Evolutionary conservation across 2,329 filamentous ascomycete genomes (phyloP).

Genomic region (Boeremia exigua): DNA sequence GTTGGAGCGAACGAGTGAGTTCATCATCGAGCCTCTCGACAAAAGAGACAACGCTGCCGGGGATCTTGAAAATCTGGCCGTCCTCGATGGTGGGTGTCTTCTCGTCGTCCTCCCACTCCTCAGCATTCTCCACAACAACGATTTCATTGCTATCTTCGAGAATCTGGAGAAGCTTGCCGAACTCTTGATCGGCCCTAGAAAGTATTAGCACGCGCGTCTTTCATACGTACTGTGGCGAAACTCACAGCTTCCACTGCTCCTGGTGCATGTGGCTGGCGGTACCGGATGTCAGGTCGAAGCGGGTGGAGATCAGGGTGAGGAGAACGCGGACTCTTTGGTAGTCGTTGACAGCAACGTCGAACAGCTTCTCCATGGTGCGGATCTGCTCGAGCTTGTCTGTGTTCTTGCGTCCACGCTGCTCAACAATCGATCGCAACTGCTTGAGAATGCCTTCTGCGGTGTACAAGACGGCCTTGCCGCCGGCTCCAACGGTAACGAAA

Average conservation of each 20-base stretch:
- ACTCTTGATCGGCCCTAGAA: conserved; percentile 76
- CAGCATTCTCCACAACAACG: conserved; percentile 86
- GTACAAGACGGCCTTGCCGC: conserved; percentile 87
- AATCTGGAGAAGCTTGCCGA: conserved; percentile 75
- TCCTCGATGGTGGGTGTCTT: conserved; percentile 78
- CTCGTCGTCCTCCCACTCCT: conserved; percentile 99
- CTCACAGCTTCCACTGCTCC: conserved; percentile 89
- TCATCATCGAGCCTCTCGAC: conserved; percentile 96
- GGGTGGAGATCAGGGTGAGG: conserved; percentile 86
- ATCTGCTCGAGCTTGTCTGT: conserved; percentile 95
- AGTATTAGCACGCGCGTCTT: conserved; percentile 10
- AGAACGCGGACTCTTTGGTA: conserved; percentile 96
- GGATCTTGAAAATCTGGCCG: conserved; percentile 85
- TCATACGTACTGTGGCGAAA: conserved; percentile 2
- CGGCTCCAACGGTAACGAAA: conserved; percentile 86
- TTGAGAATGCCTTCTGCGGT: conserved; percentile 98
- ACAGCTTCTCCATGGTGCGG: conserved; percentile 93
- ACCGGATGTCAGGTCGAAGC: conserved; percentile 89
- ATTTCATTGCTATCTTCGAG: conserved; percentile 81
- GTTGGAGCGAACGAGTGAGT: conserved; percentile 94
- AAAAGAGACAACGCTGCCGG: conserved; percentile 92
- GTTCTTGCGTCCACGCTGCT: conserved; percentile 98
- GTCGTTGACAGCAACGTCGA: conserved; percentile 85
- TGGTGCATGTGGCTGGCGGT: conserved; percentile 84
- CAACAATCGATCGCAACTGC: conserved; percentile 89